phyloP scores from a whole-genome alignment of 2,329 filamentous ascomycete genomes.

The Fusarium globosum region DNA sequence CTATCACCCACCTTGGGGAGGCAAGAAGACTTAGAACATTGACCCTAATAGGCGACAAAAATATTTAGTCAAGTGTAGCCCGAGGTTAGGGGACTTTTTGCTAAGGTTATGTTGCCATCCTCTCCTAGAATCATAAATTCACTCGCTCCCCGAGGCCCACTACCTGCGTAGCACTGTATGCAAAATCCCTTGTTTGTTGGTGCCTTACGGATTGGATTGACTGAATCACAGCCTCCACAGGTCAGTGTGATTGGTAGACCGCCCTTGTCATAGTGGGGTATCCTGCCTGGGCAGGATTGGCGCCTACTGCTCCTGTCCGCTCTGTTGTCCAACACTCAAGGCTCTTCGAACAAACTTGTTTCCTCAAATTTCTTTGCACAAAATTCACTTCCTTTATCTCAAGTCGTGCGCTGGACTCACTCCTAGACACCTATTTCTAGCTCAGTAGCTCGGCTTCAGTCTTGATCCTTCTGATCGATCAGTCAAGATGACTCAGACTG shows the following conservation, averaged over 20 bases:
- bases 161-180: not conserved
- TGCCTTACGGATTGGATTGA: not conserved
- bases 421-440: accelerated
- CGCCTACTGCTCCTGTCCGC: not conserved
- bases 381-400: not conserved
- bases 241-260: not conserved
- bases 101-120: no score
- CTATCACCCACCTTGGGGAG: no score
- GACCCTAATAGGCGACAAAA: no score
- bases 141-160: no score
- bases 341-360: not conserved
- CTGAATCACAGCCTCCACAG: not conserved
- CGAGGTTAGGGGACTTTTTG: no score
- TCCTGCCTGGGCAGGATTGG: not conserved
- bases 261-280: not conserved
- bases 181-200: not conserved
- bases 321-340: not conserved
- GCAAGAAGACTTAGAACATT: no score
- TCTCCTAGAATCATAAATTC: no score
- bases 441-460: accelerated
- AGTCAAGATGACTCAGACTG: not conserved
- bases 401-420: accelerated
- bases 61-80: no score
- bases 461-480: no score
- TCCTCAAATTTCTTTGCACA: not conserved